Evolutionary conservation across 2,329 filamentous ascomycete genomes (phyloP).

Genomic region (Hypoxylon sp.): DNA sequence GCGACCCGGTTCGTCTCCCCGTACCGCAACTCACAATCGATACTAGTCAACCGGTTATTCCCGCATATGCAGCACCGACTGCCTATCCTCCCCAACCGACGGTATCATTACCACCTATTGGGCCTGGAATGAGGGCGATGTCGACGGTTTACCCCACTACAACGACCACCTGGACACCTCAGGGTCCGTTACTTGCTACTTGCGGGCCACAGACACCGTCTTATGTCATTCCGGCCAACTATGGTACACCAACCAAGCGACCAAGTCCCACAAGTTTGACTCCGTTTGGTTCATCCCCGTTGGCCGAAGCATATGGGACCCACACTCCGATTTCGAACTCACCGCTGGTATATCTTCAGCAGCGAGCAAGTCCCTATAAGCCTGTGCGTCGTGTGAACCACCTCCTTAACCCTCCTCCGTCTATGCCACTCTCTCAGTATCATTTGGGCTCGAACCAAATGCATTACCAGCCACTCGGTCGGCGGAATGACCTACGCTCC

Average conservation of each 20-base stretch:
- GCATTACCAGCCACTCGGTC: constrained; percentile 85
- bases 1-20: constrained; percentile 69
- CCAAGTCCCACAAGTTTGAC: constrained; percentile 67
- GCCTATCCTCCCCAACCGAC: constrained; percentile 61
- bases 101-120: constrained; percentile 74
- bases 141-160: constrained; percentile 78
- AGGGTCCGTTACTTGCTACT: constrained; percentile 53
- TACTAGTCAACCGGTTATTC: constrained; percentile 58
- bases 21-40: constrained; percentile 80
- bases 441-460: constrained; percentile 79
- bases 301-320: constrained; percentile 73
- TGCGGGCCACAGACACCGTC: constrained; percentile 55
- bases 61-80: constrained; percentile 54
- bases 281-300: constrained; percentile 76
- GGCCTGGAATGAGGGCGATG: constrained; percentile 78
- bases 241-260: constrained; percentile 68
- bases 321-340: constrained; percentile 82
- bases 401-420: constrained; percentile 88
- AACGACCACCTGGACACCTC: constrained; percentile 57
- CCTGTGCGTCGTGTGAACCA: constrained; percentile 92
- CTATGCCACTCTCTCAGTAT: constrained; percentile 82
- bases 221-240: constrained; percentile 55
- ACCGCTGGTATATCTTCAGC: constrained; percentile 87
- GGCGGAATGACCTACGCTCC: constrained; percentile 76
- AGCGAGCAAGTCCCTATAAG: constrained; percentile 92